Evolutionary conservation across 768 basidiomycete genomes (phyloP).

Genomic region (Mycena venus): DNA sequence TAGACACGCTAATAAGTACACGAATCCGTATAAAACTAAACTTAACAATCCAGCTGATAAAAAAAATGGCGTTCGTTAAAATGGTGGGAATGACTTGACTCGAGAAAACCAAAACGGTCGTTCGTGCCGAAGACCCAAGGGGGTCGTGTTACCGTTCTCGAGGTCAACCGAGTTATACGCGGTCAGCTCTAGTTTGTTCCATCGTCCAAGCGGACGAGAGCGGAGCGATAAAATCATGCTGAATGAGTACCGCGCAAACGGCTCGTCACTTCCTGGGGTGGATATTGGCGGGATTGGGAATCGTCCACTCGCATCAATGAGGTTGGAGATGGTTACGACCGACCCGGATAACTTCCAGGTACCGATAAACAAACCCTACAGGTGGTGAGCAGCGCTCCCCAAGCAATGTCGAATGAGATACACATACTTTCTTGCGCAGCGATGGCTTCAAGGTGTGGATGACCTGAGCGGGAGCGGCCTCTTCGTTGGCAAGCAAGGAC

Average conservation of each 20-base stretch:
- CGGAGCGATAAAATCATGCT: constrained; percentile 79
- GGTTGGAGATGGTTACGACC: constrained; percentile 71
- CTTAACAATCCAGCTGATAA: not conserved
- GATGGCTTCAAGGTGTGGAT: constrained; percentile 84
- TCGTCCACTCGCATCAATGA: constrained; percentile 68
- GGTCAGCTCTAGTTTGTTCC: constrained; percentile 84
- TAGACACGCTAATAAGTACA: no score
- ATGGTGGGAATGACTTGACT: constrained; percentile 70
- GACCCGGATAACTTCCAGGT: constrained; percentile 79
- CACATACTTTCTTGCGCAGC: constrained; percentile 79
- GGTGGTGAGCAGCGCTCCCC: not conserved
- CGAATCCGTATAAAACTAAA: not conserved
- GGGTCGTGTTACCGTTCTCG: constrained; percentile 79
- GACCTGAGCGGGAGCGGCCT: constrained; percentile 74
- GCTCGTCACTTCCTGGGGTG: constrained; percentile 33
- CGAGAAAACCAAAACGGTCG: constrained; percentile 96
- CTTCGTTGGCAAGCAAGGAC: constrained; percentile 88
- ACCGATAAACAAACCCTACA: constrained; percentile 79
- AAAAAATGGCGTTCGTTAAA: not conserved
- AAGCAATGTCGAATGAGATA: not conserved
- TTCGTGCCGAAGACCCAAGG: constrained; percentile 84
- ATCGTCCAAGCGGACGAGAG: constrained; percentile 86
- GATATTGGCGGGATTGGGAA: constrained; percentile 44
- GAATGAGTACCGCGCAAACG: constrained; percentile 70
- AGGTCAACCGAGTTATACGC: constrained; percentile 83